Evolutionary conservation across 192 early-diverging fungal genomes (phyloP).

Genomic region (Paraglomus occultum): DNA sequence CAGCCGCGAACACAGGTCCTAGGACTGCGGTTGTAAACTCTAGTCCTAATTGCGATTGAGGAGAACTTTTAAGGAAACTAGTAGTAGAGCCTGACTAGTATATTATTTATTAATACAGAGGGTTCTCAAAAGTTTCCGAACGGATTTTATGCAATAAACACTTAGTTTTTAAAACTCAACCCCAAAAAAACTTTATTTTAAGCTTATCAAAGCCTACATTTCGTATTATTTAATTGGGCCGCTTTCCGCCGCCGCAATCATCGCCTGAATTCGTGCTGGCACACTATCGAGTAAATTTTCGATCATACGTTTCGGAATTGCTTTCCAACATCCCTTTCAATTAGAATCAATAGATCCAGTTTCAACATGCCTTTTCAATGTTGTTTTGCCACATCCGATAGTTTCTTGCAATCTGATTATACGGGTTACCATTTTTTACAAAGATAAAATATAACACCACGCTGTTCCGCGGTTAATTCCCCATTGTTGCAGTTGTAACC

Average conservation of each 20-base stretch:
- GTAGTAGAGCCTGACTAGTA: too few species aligned
- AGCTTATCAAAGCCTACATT: too few species aligned
- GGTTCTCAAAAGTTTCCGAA: too few species aligned
- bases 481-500: not conserved
- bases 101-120: too few species aligned
- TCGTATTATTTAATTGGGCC: not conserved
- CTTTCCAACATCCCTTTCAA: not conserved
- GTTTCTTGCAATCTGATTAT: not conserved
- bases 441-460: constrained; percentile 1
- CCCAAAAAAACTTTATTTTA: too few species aligned
- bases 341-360: constrained; percentile 1
- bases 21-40: too few species aligned
- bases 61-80: too few species aligned
- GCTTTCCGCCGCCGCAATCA: not conserved
- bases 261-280: not conserved
- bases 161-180: too few species aligned
- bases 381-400: not conserved
- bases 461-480: constrained; percentile 4
- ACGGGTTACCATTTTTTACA: not conserved
- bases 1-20: too few species aligned
- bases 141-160: too few species aligned
- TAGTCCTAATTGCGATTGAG: too few species aligned
- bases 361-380: not conserved
- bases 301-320: not conserved
- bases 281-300: constrained; percentile 17